phyloP scores from a whole-genome alignment of 1,284 basidiomycete species.

The Trametes versicolor region DNA sequence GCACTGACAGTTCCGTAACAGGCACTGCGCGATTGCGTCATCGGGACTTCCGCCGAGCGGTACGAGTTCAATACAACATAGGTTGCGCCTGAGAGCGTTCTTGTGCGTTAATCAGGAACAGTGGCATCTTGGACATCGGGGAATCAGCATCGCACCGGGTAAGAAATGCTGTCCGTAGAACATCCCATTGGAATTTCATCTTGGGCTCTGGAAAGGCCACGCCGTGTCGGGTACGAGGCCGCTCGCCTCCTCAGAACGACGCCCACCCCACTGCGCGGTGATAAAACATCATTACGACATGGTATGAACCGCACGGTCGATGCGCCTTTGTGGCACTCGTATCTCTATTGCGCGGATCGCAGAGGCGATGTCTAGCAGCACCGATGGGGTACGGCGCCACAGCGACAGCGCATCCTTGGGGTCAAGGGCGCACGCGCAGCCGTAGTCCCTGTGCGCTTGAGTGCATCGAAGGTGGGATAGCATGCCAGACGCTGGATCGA shows the following conservation, averaged over 20 bases:
- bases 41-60: constrained; percentile 5
- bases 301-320: not conserved
- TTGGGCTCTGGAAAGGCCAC: not conserved
- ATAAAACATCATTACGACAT: not conserved
- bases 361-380: not conserved
- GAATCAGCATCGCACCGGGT: not conserved
- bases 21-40: constrained; percentile 10
- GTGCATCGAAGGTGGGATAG: no score
- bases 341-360: not conserved
- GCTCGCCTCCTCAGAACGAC: not conserved
- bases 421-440: no score
- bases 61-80: not conserved
- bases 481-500: no score
- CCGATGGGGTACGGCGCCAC: not conserved
- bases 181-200: not conserved
- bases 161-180: not conserved
- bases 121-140: not conserved
- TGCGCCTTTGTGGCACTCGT: not conserved
- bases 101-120: not conserved
- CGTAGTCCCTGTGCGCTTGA: no score
- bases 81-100: not conserved
- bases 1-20: not conserved
- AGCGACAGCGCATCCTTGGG: not conserved
- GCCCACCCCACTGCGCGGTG: not conserved
- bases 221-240: not conserved